These are phyloP conservation scores for Lasiodiplodia sp. DNA, from an alignment of 2,329 filamentous ascomycete genomes.

Conservation along the genomic window DNA sequence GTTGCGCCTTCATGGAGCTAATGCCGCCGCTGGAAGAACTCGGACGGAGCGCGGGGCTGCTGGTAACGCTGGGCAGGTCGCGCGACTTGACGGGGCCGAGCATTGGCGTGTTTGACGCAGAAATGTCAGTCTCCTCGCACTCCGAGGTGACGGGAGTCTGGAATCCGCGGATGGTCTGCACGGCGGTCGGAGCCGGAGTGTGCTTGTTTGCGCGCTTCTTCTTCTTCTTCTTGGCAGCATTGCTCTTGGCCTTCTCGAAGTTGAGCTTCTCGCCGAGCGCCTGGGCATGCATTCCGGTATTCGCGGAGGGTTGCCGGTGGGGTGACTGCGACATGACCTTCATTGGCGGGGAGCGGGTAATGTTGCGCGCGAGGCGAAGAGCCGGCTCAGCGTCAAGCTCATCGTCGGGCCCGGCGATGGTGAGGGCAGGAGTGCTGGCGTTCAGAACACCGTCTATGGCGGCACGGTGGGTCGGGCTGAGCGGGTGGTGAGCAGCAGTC, in stretches of 20 bases:
- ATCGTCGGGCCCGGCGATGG: not conserved
- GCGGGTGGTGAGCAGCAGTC: not conserved
- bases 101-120: constrained; percentile 50
- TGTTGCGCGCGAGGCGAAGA: constrained; percentile 28
- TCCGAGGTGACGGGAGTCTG: constrained; percentile 60
- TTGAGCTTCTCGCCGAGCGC: constrained; percentile 46
- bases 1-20: constrained; percentile 79
- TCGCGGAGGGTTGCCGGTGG: constrained; percentile 36
- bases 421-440: constrained; percentile 1
- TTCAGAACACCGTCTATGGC: constrained; percentile 6
- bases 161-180: constrained; percentile 56
- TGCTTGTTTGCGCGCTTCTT: constrained; percentile 46
- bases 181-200: constrained; percentile 47
- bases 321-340: constrained; percentile 44
- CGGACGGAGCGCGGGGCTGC: constrained; percentile 59
- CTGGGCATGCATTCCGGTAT: constrained; percentile 33
- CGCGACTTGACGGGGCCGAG: constrained; percentile 48
- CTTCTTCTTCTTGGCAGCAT: constrained; percentile 45
- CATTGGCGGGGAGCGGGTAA: constrained; percentile 45
- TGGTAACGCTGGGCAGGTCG: constrained; percentile 59
- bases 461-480: constrained; percentile 6
- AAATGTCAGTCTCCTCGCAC: constrained; percentile 63
- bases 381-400: constrained; percentile 1
- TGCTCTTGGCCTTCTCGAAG: constrained; percentile 37
- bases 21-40: constrained; percentile 70